Conservation (phyloP, 768 basidiomycete species). For the Pisolithus marmoratus region DNA sequence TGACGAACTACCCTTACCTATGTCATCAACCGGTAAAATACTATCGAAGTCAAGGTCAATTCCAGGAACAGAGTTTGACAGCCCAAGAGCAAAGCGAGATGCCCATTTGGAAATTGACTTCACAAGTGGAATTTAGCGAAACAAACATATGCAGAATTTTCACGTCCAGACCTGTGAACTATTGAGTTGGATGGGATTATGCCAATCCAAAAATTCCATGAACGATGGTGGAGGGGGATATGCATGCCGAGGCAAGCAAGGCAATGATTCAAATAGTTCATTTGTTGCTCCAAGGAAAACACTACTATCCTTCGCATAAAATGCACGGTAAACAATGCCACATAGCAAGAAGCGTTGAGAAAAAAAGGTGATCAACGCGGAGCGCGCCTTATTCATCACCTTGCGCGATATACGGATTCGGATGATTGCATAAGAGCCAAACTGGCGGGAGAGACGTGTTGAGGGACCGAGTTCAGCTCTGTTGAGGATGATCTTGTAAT, state of each 20-base stretch:
- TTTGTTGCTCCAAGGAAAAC: slow-evolving; percentile 54
- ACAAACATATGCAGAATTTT: not conserved
- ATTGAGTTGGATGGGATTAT: slow-evolving; percentile 48
- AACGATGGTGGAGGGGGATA: slow-evolving; percentile 25
- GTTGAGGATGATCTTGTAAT: slow-evolving; percentile 41
- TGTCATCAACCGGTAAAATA: slow-evolving; percentile 40
- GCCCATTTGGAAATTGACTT: slow-evolving; percentile 63
- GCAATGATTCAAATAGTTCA: slow-evolving; percentile 26
- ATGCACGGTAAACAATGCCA: slow-evolving; percentile 51
- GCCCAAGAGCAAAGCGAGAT: slow-evolving; percentile 53
- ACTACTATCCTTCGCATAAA: slow-evolving; percentile 53
- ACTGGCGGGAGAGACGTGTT: slow-evolving; percentile 50
- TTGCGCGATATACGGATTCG: slow-evolving; percentile 40
- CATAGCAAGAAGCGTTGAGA: slow-evolving; percentile 47
- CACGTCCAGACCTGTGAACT: slow-evolving; percentile 41
- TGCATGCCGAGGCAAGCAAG: not conserved
- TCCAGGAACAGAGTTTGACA: slow-evolving; percentile 63
- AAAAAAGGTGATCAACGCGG: slow-evolving; percentile 38
- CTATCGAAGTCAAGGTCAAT: slow-evolving; percentile 32
- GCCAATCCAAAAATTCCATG: slow-evolving; percentile 46
- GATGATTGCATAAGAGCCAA: slow-evolving; percentile 57
- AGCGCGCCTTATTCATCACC: slow-evolving; percentile 24
- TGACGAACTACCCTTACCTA: slow-evolving; percentile 28
- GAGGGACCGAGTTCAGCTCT: slow-evolving; percentile 49
- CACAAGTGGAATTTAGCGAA: not conserved